Percentiles rank a stretch among this genome's conserved stretches.
Evolutionary conservation across 495 filamentous ascomycete species (phyloP).

Genomic region (Pseudomonodictys pantanalensis): DNA sequence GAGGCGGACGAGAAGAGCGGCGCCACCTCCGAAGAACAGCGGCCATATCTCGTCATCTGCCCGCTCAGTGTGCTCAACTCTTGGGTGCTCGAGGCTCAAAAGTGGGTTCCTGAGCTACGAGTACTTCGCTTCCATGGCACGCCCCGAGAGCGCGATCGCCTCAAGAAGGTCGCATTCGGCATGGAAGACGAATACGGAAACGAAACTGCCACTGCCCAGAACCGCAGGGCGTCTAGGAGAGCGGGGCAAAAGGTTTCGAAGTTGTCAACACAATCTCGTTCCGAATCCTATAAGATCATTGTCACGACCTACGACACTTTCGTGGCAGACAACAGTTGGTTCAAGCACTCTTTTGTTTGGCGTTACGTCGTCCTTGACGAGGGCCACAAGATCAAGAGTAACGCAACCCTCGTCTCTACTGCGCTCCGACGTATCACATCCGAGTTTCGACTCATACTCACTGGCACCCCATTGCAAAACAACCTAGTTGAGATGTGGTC

Average conservation of each 20-base stretch:
- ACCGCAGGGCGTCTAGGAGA: constrained; percentile 38
- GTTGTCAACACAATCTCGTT: constrained; percentile 59
- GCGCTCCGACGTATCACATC: constrained; percentile 52
- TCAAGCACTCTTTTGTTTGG: constrained; percentile 59
- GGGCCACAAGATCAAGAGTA: constrained; percentile 62
- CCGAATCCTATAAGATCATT: constrained; percentile 53
- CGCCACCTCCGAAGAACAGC: constrained; percentile 34
- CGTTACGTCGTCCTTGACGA: constrained; percentile 58
- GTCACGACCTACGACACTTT: constrained; percentile 64
- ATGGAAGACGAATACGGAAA: constrained; percentile 46
- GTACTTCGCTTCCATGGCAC: constrained; percentile 58
- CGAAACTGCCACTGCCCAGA: constrained; percentile 37
- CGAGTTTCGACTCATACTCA: constrained; percentile 60
- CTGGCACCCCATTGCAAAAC: constrained; percentile 65
- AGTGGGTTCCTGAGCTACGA: constrained; percentile 59
- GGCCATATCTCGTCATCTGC: constrained; percentile 60
- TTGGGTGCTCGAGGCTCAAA: constrained; percentile 56
- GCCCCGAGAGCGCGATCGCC: constrained; percentile 45
- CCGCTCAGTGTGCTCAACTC: constrained; percentile 57
- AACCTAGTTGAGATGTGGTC: constrained; percentile 63
- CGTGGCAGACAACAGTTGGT: constrained; percentile 55
- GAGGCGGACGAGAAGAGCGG: constrained; percentile 36
- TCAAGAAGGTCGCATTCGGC: constrained; percentile 51
- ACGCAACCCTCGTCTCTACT: constrained; percentile 49
- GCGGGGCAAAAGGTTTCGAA: constrained; percentile 48